phyloP scores from a whole-genome alignment of 1,284 basidiomycete genomes.

The Moesziomyces sp. region DNA sequence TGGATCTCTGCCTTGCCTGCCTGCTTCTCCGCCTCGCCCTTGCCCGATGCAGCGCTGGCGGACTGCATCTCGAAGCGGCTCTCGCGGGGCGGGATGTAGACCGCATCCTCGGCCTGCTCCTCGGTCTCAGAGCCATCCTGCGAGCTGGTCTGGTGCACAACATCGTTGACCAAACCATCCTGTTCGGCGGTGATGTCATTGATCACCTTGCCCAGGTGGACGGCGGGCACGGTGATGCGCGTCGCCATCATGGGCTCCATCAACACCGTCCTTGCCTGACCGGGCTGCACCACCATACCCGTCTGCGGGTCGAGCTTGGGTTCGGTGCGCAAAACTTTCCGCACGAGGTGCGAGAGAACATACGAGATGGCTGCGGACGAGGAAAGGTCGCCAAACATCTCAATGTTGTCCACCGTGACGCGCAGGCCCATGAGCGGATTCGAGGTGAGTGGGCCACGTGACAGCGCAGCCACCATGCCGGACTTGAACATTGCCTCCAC shows the following conservation, averaged over 20 bases:
- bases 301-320: conserved; percentile 14
- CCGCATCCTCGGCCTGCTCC: conserved; percentile 71
- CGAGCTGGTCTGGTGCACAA: conserved; percentile 70
- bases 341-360: conserved; percentile 45
- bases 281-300: not conserved
- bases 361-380: conserved; percentile 52
- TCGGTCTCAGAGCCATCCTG: conserved; percentile 41
- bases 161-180: conserved; percentile 54
- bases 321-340: conserved; percentile 39
- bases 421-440: conserved; percentile 56
- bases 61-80: conserved; percentile 74
- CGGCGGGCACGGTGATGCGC: conserved; percentile 44
- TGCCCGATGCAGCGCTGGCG: conserved; percentile 66
- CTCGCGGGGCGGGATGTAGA: conserved; percentile 78
- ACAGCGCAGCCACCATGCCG: conserved; percentile 52
- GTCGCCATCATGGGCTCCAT: conserved; percentile 67
- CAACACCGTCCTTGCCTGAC: conserved; percentile 33
- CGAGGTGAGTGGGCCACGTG: conserved; percentile 60
- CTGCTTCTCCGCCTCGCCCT: conserved; percentile 54
- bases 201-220: conserved; percentile 59
- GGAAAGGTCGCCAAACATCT: conserved; percentile 52
- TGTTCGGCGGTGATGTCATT: conserved; percentile 62
- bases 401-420: conserved; percentile 38
- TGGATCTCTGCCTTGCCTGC: conserved; percentile 52
- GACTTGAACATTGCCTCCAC: conserved; percentile 30